Evolutionary conservation across 768 basidiomycete genomes (phyloP), one percentile per base, ranked within the genome.

Genomic region (Termitomyces bulborhizus): DNA sequence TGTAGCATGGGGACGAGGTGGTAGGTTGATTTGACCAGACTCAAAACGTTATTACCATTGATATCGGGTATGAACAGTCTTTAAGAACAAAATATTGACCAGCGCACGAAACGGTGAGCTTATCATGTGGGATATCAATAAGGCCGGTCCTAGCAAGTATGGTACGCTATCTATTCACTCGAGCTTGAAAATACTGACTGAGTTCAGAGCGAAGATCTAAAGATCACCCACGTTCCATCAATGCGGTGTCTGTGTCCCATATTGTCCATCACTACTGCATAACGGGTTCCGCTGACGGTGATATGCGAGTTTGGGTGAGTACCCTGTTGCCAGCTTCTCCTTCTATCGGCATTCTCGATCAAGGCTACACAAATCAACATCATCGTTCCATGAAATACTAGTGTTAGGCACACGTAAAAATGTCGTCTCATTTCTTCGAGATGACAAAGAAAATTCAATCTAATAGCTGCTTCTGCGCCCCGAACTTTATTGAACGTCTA

Each of bases 21-120:
- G 86, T 87, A 56, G 54, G 82, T 73, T 26, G 37, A 27, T 54
- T 51, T 29, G 36, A 40, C 27, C 1, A 41, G 41, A 6, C 45
- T 42, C 24, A 21, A 41, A 12, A 51, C 6, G 39, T 37, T 15
- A 12, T 47, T 51, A 59, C 1, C 52, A 37, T 54, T 31, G 34
- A n/a, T 47, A 57, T 18, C 39, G 9, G 18, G 1, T 16, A 40
- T 31, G 36, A 42, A 15, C 58, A 91, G 89, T 68, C 11, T 89
- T 82, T 69, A 82, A 73, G 65, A 83, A 84, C 67, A 92, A 91
- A 70, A 81, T 91, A 47, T 67, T 92, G 21, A 91, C 90, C 3
- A 89, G 88, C 63, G 87, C 87, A 1, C 73, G 86, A 15, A 91
- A 90, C 59, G 90, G 90, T 1, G 90, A 91, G 51, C 77, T 92